phyloP scores from a whole-genome alignment of 257 asterid genomes.

The Nicotiana undulata region DNA sequence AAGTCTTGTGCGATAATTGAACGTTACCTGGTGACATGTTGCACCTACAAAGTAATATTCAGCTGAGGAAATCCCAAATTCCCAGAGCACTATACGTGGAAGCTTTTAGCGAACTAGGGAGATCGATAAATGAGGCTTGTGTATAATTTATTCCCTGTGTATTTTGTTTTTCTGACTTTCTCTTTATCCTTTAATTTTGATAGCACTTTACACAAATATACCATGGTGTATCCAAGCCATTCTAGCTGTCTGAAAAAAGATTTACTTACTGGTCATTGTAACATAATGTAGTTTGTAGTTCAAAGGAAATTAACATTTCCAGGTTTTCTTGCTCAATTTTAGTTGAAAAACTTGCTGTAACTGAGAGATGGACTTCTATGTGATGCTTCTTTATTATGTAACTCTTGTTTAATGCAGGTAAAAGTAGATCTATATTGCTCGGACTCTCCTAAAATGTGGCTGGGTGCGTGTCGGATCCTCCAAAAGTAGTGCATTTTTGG shows the following conservation, averaged over 20 bases:
- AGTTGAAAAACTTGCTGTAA: background rate
- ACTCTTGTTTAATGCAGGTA: background rate
- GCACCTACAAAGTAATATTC: background rate
- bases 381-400: background rate
- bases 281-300: background rate
- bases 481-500: no score
- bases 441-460: no score
- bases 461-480: no score
- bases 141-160: background rate
- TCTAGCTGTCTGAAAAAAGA: background rate
- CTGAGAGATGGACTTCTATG: background rate
- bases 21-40: slow-evolving; percentile 3
- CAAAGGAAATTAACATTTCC: background rate
- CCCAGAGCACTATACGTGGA: background rate
- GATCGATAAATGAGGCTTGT: background rate
- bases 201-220: background rate
- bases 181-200: background rate
- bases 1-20: slow-evolving; percentile 41
- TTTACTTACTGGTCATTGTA: background rate
- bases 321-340: background rate
- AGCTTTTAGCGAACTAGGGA: background rate
- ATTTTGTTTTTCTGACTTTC: background rate
- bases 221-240: background rate
- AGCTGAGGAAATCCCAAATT: background rate
- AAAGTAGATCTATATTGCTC: background rate